Base-by-base conservation (phyloP, 352 stramenopile species). In the Globisporangium camurandrum region DNA sequence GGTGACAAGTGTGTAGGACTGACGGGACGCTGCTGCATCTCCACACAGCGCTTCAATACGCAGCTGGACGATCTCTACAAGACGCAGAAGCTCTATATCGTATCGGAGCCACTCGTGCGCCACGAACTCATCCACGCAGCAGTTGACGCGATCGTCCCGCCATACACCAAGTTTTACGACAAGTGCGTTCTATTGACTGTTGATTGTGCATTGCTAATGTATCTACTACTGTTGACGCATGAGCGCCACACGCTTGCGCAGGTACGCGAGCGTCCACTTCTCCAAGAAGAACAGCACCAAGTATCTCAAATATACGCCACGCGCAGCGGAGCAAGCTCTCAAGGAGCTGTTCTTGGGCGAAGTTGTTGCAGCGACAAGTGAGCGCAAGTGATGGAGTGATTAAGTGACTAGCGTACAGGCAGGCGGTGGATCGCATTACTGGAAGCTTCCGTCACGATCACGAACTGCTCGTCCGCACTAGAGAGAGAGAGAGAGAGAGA, bases 141-240 rank as follows among this genome's bases (percentile, higher is more conserved):
- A 6, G 62, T 86, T 19, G 68, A 83, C 30, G 70, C 85, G 1
- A 94, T 98, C 55, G 61, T 97, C 24, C 83, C 86, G 37, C 56
- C 69, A 38, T 98, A 98, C 66, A 85, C 85, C n/a, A 28, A 50
- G 4, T 98, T 98, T 46, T 96, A 89, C 62, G 73, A 95, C 41
- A 97, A 96, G 81, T 92, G 61, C 44, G 66, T 12, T 30, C 39
- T 14, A n/a, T n/a, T n/a, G n/a, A n/a, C 28, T 30, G 54, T 31
- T 38, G 40, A 23, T 46, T 6, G 34, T 14, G 6, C 23, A 28
- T 49, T 39, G 10, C 2, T 22, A 26, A 24, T n/a, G n/a, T n/a
- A n/a, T n/a, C n/a, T n/a, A n/a, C n/a, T n/a, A 28, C 37, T 45
- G 20, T 16, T 60, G 38, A 17, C 27, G 26, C 36, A 34, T 14